Evolutionary conservation across 148 eudicot genomes (phyloP).

Genomic region (Silene latifolia): DNA sequence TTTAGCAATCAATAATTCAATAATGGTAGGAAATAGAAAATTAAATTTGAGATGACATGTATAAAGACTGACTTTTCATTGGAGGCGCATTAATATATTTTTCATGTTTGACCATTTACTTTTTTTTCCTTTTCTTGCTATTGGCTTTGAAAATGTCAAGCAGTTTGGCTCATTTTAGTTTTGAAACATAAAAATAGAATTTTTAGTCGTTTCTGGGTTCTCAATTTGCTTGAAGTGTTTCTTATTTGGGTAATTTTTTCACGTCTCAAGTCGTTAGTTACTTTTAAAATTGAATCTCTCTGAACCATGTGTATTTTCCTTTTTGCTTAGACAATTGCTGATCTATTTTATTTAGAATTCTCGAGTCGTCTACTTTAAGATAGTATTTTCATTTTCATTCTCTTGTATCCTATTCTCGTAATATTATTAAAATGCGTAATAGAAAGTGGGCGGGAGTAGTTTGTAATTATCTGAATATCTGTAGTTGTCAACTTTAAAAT

Average conservation of each 20-base stretch:
- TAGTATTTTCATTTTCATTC: too few relatives aligned
- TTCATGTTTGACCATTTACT: background rate
- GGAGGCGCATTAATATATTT: background rate
- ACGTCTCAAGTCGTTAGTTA: background rate
- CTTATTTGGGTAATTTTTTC: background rate
- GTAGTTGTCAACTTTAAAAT: conserved; percentile 25
- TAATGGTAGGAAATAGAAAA: background rate
- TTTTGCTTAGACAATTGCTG: background rate
- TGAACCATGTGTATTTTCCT: background rate
- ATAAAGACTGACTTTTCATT: background rate
- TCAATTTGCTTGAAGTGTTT: background rate
- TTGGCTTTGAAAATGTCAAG: background rate
- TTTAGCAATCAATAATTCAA: background rate
- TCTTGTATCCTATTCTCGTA: conserved; percentile 4
- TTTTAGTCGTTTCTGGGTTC: background rate
- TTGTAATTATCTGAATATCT: conserved; percentile 18
- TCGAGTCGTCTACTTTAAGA: background rate
- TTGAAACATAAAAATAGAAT: background rate
- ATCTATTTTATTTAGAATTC: background rate
- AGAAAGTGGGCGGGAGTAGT: conserved; percentile 27
- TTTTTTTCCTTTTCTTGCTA: background rate
- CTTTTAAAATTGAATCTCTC: background rate
- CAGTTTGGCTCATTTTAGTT: background rate
- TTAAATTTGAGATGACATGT: background rate
- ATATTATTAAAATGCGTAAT: background rate